Percentiles rank a stretch among this genome's conserved stretches.
Evolutionary conservation across 2,329 filamentous ascomycete genomes (phyloP).

Genomic region (Dactylellina sp.): DNA sequence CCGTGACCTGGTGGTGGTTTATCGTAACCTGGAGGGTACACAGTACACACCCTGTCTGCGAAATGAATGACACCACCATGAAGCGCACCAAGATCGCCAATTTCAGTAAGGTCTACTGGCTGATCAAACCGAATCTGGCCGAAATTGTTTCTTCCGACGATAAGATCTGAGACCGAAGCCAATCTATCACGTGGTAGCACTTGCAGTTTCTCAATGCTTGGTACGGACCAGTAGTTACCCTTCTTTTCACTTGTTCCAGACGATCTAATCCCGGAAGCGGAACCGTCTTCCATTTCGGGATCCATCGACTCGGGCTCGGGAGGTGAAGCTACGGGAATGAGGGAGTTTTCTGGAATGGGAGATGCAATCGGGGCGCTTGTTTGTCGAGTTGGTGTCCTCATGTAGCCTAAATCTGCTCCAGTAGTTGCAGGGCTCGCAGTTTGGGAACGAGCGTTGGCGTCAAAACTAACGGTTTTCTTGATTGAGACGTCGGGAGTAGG

Average conservation of each 20-base stretch:
- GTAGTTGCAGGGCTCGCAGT: constrained; percentile 35
- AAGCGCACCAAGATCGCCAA: constrained; percentile 80
- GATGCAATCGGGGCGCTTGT: constrained; percentile 18
- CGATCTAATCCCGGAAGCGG: not conserved
- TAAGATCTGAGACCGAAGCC: constrained; percentile 78
- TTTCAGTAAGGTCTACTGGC: constrained; percentile 81
- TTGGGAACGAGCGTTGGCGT: constrained; percentile 42
- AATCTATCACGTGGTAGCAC: constrained; percentile 84
- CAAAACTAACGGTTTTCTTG: constrained; percentile 51
- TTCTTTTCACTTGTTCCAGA: constrained; percentile 68
- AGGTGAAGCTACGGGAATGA: constrained; percentile 73
- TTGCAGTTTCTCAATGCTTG: constrained; percentile 78
- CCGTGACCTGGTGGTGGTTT: constrained; percentile 89
- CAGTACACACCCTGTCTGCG: constrained; percentile 81
- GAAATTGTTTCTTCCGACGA: constrained; percentile 82
- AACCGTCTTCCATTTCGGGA: constrained; percentile 62
- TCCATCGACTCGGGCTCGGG: constrained; percentile 64
- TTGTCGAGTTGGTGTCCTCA: constrained; percentile 53
- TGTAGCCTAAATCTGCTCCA: constrained; percentile 48
- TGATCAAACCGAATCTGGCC: constrained; percentile 85
- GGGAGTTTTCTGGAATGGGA: constrained; percentile 43
- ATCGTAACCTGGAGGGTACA: constrained; percentile 78
- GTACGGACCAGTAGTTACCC: constrained; percentile 87
- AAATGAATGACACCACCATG: constrained; percentile 81
- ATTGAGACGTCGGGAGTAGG: constrained; percentile 58